These are phyloP conservation scores for Wickerhamomyces hampshirensis DNA, from an alignment of 805 yeast genomes.

Conservation along the genomic window DNA sequence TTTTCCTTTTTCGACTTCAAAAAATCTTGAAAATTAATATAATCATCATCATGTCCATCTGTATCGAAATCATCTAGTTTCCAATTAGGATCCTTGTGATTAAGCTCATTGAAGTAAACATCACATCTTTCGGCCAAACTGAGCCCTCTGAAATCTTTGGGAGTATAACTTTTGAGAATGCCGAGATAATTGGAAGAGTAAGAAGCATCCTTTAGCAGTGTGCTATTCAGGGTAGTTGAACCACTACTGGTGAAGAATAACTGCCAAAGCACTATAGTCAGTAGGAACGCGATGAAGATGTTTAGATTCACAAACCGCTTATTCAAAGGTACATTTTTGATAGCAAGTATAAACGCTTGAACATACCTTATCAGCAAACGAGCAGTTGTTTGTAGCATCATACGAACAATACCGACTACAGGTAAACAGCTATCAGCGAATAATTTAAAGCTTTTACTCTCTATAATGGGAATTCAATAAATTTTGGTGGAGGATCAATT, in stretches of 20 bases:
- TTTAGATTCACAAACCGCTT: conserved; percentile 19
- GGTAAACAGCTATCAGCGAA: too few species aligned
- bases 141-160: conserved; percentile 6
- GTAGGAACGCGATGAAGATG: conserved; percentile 12
- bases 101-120: conserved; percentile 13
- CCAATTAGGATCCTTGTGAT: conserved; percentile 12
- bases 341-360: conserved; percentile 3
- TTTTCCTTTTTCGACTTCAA: conserved; percentile 3
- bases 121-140: conserved; percentile 15
- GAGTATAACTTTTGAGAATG: conserved; percentile 2
- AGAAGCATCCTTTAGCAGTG: conserved; percentile 11
- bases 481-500: too few species aligned
- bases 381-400: too few species aligned
- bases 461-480: too few species aligned
- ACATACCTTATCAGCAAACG: conserved; percentile 13
- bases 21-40: conserved; percentile 14
- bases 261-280: conserved; percentile 12
- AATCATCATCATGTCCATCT: conserved; percentile 18
- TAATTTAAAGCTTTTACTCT: too few species aligned
- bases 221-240: not conserved
- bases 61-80: conserved; percentile 17
- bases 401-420: too few species aligned
- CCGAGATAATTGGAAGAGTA: conserved; percentile 17
- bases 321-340: conserved; percentile 9
- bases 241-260: conserved; percentile 4